Percentiles rank a stretch among this genome's conserved stretches.
Conservation (phyloP, 805 yeast species). For the Nadsonia fulvescens region DNA sequence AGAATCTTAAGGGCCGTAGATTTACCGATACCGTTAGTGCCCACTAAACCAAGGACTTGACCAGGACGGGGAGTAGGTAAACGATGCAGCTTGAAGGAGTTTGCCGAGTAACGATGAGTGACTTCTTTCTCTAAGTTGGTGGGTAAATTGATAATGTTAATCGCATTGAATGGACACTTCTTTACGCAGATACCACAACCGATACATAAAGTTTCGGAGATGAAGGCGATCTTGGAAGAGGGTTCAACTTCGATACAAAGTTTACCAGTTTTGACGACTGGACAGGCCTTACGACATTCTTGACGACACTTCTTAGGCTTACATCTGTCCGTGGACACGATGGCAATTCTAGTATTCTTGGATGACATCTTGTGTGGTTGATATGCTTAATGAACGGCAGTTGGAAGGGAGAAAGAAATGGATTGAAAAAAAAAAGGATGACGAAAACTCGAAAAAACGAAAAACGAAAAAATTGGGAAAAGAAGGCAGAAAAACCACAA, state of each 20-base stretch:
- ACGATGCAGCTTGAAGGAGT: constrained; percentile 91
- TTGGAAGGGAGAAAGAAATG: too few species aligned
- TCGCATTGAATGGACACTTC: constrained; percentile 96
- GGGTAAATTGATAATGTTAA: constrained; percentile 87
- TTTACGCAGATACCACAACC: constrained; percentile 99
- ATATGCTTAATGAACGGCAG: too few species aligned
- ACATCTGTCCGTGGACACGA: constrained; percentile 85
- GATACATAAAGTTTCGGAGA: constrained; percentile 82
- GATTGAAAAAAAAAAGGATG: too few species aligned
- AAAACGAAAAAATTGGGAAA: too few species aligned
- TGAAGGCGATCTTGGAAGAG: constrained; percentile 78
- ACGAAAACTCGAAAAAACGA: too few species aligned
- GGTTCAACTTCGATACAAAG: constrained; percentile 94
- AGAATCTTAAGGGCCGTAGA: constrained; percentile 91
- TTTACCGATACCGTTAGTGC: constrained; percentile 98
- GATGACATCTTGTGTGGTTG: too few species aligned
- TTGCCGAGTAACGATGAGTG: constrained; percentile 94
- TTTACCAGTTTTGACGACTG: constrained; percentile 95
- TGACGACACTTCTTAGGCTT: constrained; percentile 98
- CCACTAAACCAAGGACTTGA: constrained; percentile 93
- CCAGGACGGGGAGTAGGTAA: constrained; percentile 98
- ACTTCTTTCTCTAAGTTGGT: constrained; percentile 85
- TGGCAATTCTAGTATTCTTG: constrained; percentile 54
- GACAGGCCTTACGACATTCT: constrained; percentile 93
- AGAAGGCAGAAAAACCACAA: too few species aligned